Base-by-base conservation (phyloP, 2,329 filamentous ascomycete species). In the Fusarium veterinarium region DNA sequence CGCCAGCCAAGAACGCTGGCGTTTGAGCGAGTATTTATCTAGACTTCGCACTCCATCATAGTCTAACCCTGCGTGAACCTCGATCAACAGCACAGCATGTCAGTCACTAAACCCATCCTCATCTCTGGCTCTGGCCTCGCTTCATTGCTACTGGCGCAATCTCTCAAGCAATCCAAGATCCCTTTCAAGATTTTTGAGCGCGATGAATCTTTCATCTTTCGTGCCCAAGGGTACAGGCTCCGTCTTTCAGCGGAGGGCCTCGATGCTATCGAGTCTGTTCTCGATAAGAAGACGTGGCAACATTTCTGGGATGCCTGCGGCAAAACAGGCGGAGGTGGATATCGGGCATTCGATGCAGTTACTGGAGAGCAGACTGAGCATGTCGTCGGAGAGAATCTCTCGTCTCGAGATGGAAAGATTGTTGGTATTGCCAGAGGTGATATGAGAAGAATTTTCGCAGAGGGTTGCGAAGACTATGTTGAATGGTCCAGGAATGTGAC, bases 341-440 rank as follows among this genome's bases (percentile, higher is more conserved):
- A 89, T 67, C 79, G 80, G 1, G 79, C 80, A 0, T 81, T 89
- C 30, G 80, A 91, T 71, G 89, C 89, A 8, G 73, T 86, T 7
- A 90, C 87, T 0, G 89, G 88, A 1, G 84, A 87, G 68, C 75
- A 78, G 35, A 79, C 83, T 12, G 67, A 80, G 30, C 76, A 80
- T 19, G 41, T 46, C 0, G 44, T 69, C 0, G 66, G 76, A 17
- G 80, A 82, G 69, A 79, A 75, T 4, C 80, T 91, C 35, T 64
- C 79, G 0, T 90, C 87, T 20, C 84, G 89, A 25, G 88, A 82
- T 42, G 88, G 87, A 9, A 90, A 91, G 76, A 83, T 89, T 13
- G 84, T 92, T 1, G 90, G 90, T 1, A 90, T 92, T 44, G 85
- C 89, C 1, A 81, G 90, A 9, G 90, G 90, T 8, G 89, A 91